These are phyloP conservation scores for Heliosperma pusillum DNA, from an alignment of 148 eudicot species.

Conservation along the genomic window DNA sequence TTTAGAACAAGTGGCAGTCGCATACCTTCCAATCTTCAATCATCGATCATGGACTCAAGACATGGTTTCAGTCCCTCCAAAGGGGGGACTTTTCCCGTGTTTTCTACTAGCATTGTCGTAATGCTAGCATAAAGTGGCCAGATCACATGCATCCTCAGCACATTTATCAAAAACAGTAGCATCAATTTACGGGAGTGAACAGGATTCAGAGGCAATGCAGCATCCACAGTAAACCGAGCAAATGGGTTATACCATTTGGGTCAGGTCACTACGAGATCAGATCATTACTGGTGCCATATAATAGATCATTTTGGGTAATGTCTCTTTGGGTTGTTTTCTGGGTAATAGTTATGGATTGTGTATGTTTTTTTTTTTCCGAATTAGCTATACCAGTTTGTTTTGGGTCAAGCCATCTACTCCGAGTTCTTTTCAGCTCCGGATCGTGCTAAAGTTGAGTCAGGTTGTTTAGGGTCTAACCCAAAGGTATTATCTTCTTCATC, in stretches of 20 bases:
- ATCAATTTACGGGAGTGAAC: slow-evolving; percentile 7
- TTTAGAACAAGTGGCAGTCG: slow-evolving; percentile 28
- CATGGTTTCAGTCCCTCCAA: slow-evolving; percentile 27
- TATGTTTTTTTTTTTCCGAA: background rate
- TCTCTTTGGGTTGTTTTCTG: background rate
- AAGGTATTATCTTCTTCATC: slow-evolving; percentile 47
- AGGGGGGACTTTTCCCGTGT: slow-evolving; percentile 19
- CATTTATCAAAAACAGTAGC: slow-evolving; percentile 10
- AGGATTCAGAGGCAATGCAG: slow-evolving; percentile 7
- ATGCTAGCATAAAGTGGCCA: slow-evolving; percentile 25
- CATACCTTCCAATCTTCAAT: slow-evolving; percentile 31
- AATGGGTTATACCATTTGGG: background rate
- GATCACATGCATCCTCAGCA: slow-evolving; percentile 8
- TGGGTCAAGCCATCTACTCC: background rate
- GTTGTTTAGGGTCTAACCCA: background rate
- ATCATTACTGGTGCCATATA: background rate
- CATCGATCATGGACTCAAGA: slow-evolving; percentile 40
- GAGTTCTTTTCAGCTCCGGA: background rate
- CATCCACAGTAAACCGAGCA: background rate
- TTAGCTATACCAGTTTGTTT: background rate
- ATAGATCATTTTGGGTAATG: background rate
- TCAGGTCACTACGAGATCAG: background rate
- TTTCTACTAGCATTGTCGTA: slow-evolving; percentile 18
- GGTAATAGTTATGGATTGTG: background rate
- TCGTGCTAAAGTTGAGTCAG: background rate